Evolutionary conservation across 345 rosid genomes (phyloP).

Genomic region (Camelina laxa): DNA sequence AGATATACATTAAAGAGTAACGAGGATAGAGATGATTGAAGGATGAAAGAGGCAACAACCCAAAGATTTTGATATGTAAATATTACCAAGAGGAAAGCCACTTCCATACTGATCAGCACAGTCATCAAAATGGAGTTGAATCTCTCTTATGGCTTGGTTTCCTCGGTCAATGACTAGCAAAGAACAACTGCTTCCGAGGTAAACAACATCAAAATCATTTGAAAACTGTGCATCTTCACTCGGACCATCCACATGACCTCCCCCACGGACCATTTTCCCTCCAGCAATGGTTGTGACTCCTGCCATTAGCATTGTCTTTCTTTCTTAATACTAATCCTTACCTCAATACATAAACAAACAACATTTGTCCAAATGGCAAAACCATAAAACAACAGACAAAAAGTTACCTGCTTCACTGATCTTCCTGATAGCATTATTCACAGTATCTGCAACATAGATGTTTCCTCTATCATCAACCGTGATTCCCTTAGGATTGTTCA

Average conservation of each 20-base stretch:
- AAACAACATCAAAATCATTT: constrained; percentile 91
- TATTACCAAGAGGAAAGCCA: constrained; percentile 86
- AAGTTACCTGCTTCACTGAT: constrained; percentile 77
- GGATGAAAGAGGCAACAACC: constrained; percentile 3
- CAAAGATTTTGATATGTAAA: background rate
- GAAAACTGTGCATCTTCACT: constrained; percentile 96
- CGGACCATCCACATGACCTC: constrained; percentile 95
- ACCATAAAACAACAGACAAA: background rate
- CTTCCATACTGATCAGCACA: constrained; percentile 94
- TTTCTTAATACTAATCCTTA: constrained; percentile 6
- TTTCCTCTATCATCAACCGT: constrained; percentile 93
- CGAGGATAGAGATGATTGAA: background rate
- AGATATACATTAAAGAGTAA: background rate
- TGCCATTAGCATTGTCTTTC: constrained; percentile 37
- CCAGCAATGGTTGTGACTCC: constrained; percentile 97
- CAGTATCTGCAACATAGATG: constrained; percentile 84
- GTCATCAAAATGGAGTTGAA: constrained; percentile 95
- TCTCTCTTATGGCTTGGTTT: constrained; percentile 90
- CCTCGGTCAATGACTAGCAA: constrained; percentile 92
- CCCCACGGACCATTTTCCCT: constrained; percentile 78
- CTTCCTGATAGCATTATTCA: constrained; percentile 92
- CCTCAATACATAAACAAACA: background rate
- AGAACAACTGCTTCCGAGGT: constrained; percentile 95
- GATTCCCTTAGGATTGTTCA: constrained; percentile 92
- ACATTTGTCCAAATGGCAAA: constrained; percentile 8